Evolutionary conservation across 148 eudicot species (phyloP).

Genomic region (Agrostemma githago): DNA sequence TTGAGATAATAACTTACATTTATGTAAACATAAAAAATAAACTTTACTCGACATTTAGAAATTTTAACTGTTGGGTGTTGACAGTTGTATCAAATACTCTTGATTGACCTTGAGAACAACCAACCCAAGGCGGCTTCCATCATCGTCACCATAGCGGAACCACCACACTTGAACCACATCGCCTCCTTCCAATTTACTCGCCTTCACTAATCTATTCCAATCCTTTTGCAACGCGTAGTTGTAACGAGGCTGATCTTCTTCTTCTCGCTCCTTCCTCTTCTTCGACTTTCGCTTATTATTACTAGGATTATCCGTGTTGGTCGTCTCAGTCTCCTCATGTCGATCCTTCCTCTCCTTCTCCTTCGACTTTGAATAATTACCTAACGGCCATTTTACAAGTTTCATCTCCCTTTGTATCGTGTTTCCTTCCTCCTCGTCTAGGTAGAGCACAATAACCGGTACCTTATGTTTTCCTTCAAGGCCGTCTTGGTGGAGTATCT

Average conservation of each 20-base stretch:
- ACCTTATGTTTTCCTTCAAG: neutral
- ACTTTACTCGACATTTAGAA: too few species aligned
- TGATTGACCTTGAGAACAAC: conserved; percentile 6
- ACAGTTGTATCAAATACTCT: too few species aligned
- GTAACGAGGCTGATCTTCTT: neutral
- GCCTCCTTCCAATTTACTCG: neutral
- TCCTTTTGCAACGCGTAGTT: neutral
- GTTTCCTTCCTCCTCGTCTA: neutral
- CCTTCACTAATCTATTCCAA: neutral
- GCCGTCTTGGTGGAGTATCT: neutral
- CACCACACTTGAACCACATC: conserved; percentile 10
- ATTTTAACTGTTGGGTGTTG: too few species aligned
- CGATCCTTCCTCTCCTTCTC: too few species aligned
- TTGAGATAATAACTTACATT: too few species aligned
- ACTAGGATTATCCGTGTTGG: too few species aligned
- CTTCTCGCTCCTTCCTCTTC: neutral
- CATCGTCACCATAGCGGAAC: neutral
- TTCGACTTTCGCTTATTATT: too few species aligned
- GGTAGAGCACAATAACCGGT: neutral
- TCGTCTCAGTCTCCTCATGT: too few species aligned
- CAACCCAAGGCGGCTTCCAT: neutral
- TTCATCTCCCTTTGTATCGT: too few species aligned
- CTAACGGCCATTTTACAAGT: neutral
- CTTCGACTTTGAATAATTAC: too few species aligned
- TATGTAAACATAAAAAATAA: too few species aligned